These are phyloP conservation scores for Microascus cirrosus DNA, from an alignment of 2,329 filamentous ascomycete species.

Conservation along the genomic window DNA sequence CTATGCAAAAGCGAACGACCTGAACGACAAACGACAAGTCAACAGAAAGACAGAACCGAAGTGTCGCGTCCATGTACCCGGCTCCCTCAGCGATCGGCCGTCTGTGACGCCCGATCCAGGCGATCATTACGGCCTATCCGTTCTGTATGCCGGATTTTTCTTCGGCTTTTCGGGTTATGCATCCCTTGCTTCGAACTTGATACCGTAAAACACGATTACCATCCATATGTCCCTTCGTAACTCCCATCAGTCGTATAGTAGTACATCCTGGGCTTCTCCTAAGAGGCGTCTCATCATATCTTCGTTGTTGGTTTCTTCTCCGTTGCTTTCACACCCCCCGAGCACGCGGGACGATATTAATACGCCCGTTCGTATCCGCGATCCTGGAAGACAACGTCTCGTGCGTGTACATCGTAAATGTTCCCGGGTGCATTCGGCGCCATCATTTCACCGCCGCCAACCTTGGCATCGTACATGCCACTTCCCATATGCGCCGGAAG, in stretches of 20 bases:
- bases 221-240: background rate
- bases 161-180: background rate
- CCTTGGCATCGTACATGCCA: background rate
- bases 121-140: background rate
- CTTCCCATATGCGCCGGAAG: background rate
- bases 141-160: background rate
- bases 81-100: no score
- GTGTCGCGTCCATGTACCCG: no score
- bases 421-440: background rate
- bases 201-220: background rate
- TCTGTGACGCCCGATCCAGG: background rate
- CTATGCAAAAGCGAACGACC: no score
- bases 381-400: background rate
- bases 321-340: no score
- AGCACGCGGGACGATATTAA: no score
- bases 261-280: no score
- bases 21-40: no score
- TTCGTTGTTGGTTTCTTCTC: no score
- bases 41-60: no score
- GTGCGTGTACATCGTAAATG: background rate
- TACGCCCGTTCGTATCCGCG: background rate
- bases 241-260: background rate
- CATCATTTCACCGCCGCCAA: background rate
- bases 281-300: no score
- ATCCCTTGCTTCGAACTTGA: background rate